A percentile compares a stretch with the other conserved stretches of the same genome.
These are phyloP conservation scores for Ambispora gerdemannii DNA, from an alignment of 192 early-diverging fungal species.

Conservation along the genomic window DNA sequence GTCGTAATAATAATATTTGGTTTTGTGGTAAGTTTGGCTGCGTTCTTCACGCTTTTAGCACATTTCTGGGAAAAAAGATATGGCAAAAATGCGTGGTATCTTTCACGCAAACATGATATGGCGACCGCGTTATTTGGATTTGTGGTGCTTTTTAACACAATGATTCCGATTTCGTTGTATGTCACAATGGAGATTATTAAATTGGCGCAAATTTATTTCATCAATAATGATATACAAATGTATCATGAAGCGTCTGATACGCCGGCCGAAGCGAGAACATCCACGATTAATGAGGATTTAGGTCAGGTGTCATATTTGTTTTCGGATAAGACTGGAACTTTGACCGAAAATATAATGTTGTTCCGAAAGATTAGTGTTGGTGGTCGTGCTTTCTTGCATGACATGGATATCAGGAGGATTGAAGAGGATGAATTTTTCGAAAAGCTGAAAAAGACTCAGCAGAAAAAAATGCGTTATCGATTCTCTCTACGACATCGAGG, in stretches of 20 bases:
- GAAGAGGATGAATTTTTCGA: slow-evolving; percentile 28
- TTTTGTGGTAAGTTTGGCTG: slow-evolving; percentile 55
- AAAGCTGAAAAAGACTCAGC: slow-evolving; percentile 7
- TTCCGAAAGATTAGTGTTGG: slow-evolving; percentile 66
- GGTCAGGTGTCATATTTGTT: slow-evolving; percentile 86
- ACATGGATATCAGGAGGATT: slow-evolving; percentile 52
- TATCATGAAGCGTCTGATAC: slow-evolving; percentile 69
- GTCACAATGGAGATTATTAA: slow-evolving; percentile 86
- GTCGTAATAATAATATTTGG: slow-evolving; percentile 69
- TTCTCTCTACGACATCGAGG: slow-evolving; percentile 1
- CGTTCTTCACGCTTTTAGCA: slow-evolving; percentile 50
- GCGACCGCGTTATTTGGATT: slow-evolving; percentile 59
- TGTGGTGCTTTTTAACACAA: slow-evolving; percentile 78
- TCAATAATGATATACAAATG: slow-evolving; percentile 76
- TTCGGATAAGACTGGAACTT: slow-evolving; percentile 87
- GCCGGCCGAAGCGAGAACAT: slow-evolving; percentile 73
- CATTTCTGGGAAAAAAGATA: slow-evolving; percentile 45
- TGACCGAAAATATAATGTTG: slow-evolving; percentile 85
- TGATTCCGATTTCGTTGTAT: slow-evolving; percentile 87
- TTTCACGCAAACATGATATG: slow-evolving; percentile 32
- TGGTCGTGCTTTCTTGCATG: slow-evolving; percentile 59
- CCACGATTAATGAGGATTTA: slow-evolving; percentile 83
- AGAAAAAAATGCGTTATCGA: neutral
- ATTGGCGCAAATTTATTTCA: slow-evolving; percentile 69
- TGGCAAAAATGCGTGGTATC: slow-evolving; percentile 50